Evolutionary conservation across 2,329 filamentous ascomycete species (phyloP), one percentile per base, ranked within the genome.

Genomic region (Aspergillus ibericus): DNA sequence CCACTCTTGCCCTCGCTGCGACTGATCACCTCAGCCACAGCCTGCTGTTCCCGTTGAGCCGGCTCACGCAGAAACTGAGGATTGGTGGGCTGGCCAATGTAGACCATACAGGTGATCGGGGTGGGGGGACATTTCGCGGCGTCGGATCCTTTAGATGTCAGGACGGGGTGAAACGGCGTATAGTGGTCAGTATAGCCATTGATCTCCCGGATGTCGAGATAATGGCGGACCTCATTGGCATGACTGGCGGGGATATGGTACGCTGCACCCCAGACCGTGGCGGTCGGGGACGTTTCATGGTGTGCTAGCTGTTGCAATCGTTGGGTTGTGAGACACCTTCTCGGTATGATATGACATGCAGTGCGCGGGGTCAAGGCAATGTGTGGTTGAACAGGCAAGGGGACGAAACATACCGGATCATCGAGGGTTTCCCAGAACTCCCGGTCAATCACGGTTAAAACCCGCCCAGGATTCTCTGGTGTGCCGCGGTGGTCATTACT

Each of bases 401-500:
- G 7, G 4, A 5, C 34, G 5, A 18, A 53, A 63, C 75, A 55
- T 76, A 85, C 83, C 61, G 91, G 87, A 65, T 88, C 87, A 36
- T 79, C 77, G 15, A 97, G 78, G 2, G 85, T 88, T 63, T 90
- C 85, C 92, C 93, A 98, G 75, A 92, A 91, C 4, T 85, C 83
- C 56, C 87, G 87, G 70, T 92, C 88, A 63, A 99, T 96, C 18
- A 99, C 84, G 2, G 95, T 99, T 40, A 93, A 93, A 55, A 99
- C 95, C 58, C 95, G 88, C 1, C 95, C 95, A 0, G 95, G 95
- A 1, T 88, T 85, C 68, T 90, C 85, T 53, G 92, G 92, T 0
- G 95, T 98, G 56, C 95, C 95, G 66, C 95, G 88, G 75, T 99
- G 95, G 78, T 99, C 95, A 77, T 96, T 86, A 75, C 93, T 98